phyloP scores from a whole-genome alignment of 1,284 basidiomycete genomes.

The Pseudozyma tsukubaensis region DNA sequence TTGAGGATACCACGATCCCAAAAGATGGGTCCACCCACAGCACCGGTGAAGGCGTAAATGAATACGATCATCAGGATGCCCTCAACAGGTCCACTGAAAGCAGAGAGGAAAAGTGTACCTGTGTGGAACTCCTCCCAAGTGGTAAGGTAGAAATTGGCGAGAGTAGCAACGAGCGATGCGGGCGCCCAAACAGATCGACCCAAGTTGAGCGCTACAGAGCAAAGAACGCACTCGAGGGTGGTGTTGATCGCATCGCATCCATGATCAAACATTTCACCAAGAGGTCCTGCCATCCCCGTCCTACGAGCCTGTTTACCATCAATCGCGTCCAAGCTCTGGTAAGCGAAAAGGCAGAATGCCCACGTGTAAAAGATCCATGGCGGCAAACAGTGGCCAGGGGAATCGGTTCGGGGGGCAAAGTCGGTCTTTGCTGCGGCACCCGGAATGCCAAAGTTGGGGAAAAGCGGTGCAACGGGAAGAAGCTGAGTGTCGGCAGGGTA shows the following conservation, averaged over 20 bases:
- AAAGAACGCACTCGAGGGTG: slow-evolving; percentile 71
- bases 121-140: slow-evolving; percentile 99
- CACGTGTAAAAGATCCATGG: slow-evolving; percentile 72
- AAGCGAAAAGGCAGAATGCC: slow-evolving; percentile 88
- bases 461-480: slow-evolving; percentile 49
- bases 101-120: slow-evolving; percentile 73
- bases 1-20: slow-evolving; percentile 83
- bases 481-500: slow-evolving; percentile 44
- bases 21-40: slow-evolving; percentile 73
- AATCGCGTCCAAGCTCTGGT: slow-evolving; percentile 89
- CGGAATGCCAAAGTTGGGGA: slow-evolving; percentile 51
- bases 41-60: slow-evolving; percentile 81
- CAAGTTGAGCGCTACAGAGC: slow-evolving; percentile 75
- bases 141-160: slow-evolving; percentile 92
- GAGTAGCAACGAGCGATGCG: slow-evolving; percentile 82
- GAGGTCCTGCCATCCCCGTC: slow-evolving; percentile 93
- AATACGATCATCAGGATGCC: slow-evolving; percentile 88
- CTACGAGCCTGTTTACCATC: slow-evolving; percentile 95
- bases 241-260: slow-evolving; percentile 89
- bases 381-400: slow-evolving; percentile 34
- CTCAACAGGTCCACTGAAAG: slow-evolving; percentile 95
- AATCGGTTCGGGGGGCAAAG: slow-evolving; percentile 22
- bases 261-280: slow-evolving; percentile 97
- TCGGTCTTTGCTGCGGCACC: slow-evolving; percentile 34
- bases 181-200: slow-evolving; percentile 97